Base-by-base conservation (phyloP, 2,329 filamentous ascomycete genomes). In the Stemphylium lycopersici region DNA sequence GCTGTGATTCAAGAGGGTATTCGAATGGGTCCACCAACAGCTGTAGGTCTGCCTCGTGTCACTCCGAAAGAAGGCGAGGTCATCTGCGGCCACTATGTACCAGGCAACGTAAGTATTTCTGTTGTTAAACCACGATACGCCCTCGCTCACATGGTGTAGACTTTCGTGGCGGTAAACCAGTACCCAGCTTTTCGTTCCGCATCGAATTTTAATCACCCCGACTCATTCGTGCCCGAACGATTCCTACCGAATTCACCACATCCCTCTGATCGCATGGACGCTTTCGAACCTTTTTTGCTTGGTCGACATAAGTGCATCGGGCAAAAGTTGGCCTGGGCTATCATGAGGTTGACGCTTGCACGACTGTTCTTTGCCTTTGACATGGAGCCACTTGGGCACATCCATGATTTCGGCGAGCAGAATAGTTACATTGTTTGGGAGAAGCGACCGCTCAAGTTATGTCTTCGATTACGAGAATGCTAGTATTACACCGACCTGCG, bases 291-390 rank as follows among this genome's bases (percentile, higher is more conserved):
- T 2, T 71, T 70, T 46, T 32, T 55, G 6, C 20, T 62, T 5
- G 67, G 67, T 6, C 53, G 62, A 10, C 55, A 66, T 13, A 61
- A 56, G 12, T 71, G 68, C 33, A 53, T 69, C 6, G 67, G 68
- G 1, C 48, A 59, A 34, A 60, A 53, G 38, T 32, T 65, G 16
- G 69, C 70, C 1, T 75, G 71, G 49, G 63, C 59, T 13, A 60
- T 67, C 24, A 66, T 70, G 64, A 47, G 42, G 62, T 43, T 78
- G 13, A 75, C 77, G 8, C 49, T 79, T 24, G 68, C 76, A 2
- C 76, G 73, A 48, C 41, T 78, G 36, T 36, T 78, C 1, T 78
- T 63, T 58, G 61, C 66, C 2, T 79, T 78, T 26, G 20, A 45
- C 56, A 22, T 64, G 6, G 43, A 48, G 3, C 10, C 45, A 5